Base-by-base conservation (phyloP, 148 eudicot species). In the Beta vulgaris region DNA sequence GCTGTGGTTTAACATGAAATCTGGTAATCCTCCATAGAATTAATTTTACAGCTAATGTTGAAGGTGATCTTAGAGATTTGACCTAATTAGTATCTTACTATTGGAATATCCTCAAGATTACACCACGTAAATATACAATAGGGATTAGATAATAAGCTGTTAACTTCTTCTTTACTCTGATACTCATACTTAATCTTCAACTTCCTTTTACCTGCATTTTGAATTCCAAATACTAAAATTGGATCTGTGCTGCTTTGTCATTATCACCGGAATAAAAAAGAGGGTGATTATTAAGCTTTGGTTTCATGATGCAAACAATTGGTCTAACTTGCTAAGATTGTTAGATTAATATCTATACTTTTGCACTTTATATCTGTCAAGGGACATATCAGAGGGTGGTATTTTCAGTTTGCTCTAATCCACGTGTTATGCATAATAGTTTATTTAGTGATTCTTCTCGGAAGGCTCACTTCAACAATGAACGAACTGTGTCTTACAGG, bases 401-500 rank as follows among this genome's bases (percentile, higher is more conserved):
- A 18, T 73, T 6, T 59, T 28, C 6, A 42, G 36, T 42, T 60
- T 73, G 29, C 26, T 43, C n/a, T 25, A 6, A 61, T 46, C 36
- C 34, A 25, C 42, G 25, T 32, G 28, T 32, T 3, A 12, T 44
- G 69, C n/a, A 18, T 31, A 61, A 19, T 55, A 28, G 26, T 54
- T n/a, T 44, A 40, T 61, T 28, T 35, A 68, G 0, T 43, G 39
- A 53, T 37, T 34, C 44, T 37, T 49, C 32, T 2, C 43, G 0
- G 35, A 16, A 42, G 31, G 42, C 65, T 66, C 54, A 19, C 12
- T 44, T 76, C 16, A 23, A 3, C 62, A 21, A 70, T 42, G 54
- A 7, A 26, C 46, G 37, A 34, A 19, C 19, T 46, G 61, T 75
- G 69, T 69, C 63, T 74, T 68, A 55, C 77, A 93, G 97, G 96